These are phyloP conservation scores for Warburgia ugandensis DNA, from an alignment of 164 flowering plant species.

Conservation along the genomic window DNA sequence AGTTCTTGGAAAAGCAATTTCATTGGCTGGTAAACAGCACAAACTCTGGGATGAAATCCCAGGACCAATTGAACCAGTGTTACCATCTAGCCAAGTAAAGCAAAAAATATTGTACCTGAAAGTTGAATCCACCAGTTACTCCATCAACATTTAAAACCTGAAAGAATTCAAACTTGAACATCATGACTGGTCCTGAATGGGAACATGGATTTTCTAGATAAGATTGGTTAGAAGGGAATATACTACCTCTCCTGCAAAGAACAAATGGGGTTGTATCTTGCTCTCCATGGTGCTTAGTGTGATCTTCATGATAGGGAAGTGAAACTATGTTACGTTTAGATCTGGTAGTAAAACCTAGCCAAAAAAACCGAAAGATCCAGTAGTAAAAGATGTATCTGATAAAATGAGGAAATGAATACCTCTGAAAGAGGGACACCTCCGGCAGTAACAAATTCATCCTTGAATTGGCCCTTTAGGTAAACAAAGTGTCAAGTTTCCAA, in stretches of 20 bases:
- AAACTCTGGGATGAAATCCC: background rate
- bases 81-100: background rate
- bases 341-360: background rate
- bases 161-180: conserved; percentile 4
- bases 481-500: background rate
- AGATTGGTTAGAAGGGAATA: conserved; percentile 4
- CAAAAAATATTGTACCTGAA: conserved; percentile 55
- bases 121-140: conserved; percentile 98
- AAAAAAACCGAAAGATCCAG: conserved; percentile 2
- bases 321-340: background rate
- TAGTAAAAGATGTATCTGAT: background rate
- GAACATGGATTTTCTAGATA: background rate
- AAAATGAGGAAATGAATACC: conserved; percentile 37
- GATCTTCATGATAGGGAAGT: conserved; percentile 37
- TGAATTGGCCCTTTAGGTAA: conserved; percentile 71
- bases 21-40: background rate
- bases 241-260: conserved; percentile 92
- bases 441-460: conserved; percentile 98
- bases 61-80: background rate
- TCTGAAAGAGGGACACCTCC: conserved; percentile 94
- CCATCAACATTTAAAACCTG: conserved; percentile 93
- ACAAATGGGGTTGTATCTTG: conserved; percentile 47
- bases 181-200: background rate
- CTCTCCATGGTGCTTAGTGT: conserved; percentile 83
- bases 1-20: background rate